Conservation (phyloP, 306 rosid species). For the Aeschynomene evenia region DNA sequence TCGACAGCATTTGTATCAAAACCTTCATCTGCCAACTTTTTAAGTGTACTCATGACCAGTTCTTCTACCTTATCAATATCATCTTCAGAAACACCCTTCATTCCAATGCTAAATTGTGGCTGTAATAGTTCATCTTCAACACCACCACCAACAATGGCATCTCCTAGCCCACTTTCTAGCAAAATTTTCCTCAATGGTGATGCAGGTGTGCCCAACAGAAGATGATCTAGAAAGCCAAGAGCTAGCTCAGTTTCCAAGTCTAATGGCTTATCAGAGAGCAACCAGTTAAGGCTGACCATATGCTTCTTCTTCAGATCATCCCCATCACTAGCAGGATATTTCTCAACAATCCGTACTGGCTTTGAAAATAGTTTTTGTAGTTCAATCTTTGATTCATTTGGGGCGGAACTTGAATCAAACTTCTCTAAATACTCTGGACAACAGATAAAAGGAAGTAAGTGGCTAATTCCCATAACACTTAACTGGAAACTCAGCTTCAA, state of each 20-base stretch:
- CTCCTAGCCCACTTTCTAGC: slow-evolving; percentile 96
- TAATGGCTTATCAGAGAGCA: slow-evolving; percentile 89
- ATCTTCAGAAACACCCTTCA: slow-evolving; percentile 86
- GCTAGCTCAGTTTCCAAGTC: slow-evolving; percentile 74
- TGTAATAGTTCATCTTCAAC: slow-evolving; percentile 96
- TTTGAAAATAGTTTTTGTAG: slow-evolving; percentile 74
- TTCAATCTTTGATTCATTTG: slow-evolving; percentile 73
- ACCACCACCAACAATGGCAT: slow-evolving; percentile 97
- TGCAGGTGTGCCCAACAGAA: slow-evolving; percentile 97
- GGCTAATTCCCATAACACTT: slow-evolving; percentile 4
- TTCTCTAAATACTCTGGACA: slow-evolving; percentile 78
- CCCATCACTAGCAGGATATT: slow-evolving; percentile 85
- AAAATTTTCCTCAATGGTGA: slow-evolving; percentile 90
- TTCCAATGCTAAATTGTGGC: slow-evolving; percentile 92
- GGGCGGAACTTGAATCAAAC: slow-evolving; percentile 74
- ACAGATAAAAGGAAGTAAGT: slow-evolving; percentile 31
- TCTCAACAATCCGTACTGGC: slow-evolving; percentile 80
- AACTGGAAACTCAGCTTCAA: slow-evolving; percentile 7
- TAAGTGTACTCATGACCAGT: slow-evolving; percentile 57
- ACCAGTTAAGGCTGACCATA: slow-evolving; percentile 91
- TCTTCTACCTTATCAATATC: slow-evolving; percentile 88
- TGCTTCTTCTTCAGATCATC: slow-evolving; percentile 85
- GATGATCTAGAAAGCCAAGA: slow-evolving; percentile 93
- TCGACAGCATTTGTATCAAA: slow-evolving; percentile 86
- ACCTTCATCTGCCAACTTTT: slow-evolving; percentile 81